phyloP scores from a whole-genome alignment of 495 filamentous ascomycete species.

The Copromyces sp. region DNA sequence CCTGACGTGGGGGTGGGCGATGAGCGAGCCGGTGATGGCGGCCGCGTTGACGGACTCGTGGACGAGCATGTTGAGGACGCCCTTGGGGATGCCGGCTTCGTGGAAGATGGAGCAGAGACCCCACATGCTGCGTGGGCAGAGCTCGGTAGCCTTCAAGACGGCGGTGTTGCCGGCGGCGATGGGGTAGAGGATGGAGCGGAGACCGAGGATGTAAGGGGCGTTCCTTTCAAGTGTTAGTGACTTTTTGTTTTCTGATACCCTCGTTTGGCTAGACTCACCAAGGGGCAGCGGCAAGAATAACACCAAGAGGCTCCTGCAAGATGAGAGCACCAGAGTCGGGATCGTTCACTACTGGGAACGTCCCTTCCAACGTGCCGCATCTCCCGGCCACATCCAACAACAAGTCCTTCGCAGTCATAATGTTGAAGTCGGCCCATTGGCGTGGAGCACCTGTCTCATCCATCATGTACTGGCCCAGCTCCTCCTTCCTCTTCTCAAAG shows the following conservation, averaged over 20 bases:
- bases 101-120: conserved; percentile 58
- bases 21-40: conserved; percentile 45
- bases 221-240: conserved; percentile 44
- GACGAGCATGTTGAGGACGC: conserved; percentile 49
- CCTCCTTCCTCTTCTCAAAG: conserved; percentile 50
- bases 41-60: conserved; percentile 43
- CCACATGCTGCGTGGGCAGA: conserved; percentile 66
- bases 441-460: conserved; percentile 57
- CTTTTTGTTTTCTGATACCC: not conserved
- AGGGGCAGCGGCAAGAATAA: conserved; percentile 71
- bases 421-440: conserved; percentile 52
- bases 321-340: conserved; percentile 57
- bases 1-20: conserved; percentile 43
- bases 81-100: conserved; percentile 60
- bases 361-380: conserved; percentile 49
- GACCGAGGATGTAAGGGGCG: conserved; percentile 59
- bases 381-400: conserved; percentile 63
- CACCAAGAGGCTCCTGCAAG: conserved; percentile 73
- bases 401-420: conserved; percentile 47
- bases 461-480: conserved; percentile 51
- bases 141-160: conserved; percentile 54
- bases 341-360: conserved; percentile 45
- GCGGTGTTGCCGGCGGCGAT: conserved; percentile 65
- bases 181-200: conserved; percentile 60
- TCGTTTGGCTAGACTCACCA: conserved; percentile 44